These are phyloP conservation scores for Citrus maxima DNA, from an alignment of 345 rosid genomes.

Conservation along the genomic window DNA sequence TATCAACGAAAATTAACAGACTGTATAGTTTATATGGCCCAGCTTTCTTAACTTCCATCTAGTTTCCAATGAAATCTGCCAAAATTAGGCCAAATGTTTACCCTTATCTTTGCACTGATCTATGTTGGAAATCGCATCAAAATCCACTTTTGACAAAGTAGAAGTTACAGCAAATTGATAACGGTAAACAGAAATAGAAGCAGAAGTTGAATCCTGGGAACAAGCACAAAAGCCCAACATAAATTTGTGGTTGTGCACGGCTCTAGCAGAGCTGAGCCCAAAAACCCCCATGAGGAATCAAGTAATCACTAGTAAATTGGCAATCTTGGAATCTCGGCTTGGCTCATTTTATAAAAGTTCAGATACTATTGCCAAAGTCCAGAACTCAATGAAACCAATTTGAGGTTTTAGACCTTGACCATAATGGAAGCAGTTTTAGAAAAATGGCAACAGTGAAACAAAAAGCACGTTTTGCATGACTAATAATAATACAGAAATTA, in stretches of 20 bases:
- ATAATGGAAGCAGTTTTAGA: not conserved
- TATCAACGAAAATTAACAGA: not conserved
- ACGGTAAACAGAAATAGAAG: not conserved
- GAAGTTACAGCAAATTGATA: not conserved
- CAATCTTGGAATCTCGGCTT: not conserved
- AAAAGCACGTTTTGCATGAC: not conserved
- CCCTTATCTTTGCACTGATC: not conserved
- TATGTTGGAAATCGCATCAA: not conserved
- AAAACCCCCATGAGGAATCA: not conserved
- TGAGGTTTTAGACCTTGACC: not conserved
- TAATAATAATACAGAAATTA: conserved; percentile 1
- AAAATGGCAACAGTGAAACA: not conserved
- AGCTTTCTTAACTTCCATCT: not conserved
- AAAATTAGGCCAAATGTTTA: not conserved
- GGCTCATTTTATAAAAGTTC: not conserved
- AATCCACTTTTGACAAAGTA: not conserved
- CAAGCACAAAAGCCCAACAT: not conserved
- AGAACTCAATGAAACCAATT: not conserved
- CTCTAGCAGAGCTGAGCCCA: not conserved
- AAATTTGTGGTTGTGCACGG: not conserved
- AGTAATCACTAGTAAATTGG: not conserved
- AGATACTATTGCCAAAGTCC: not conserved
- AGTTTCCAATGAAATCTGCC: not conserved
- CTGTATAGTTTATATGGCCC: not conserved
- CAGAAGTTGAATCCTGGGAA: not conserved